Evolutionary conservation across 2,329 filamentous ascomycete species (phyloP).

Genomic region (Penicillium occitanis): DNA sequence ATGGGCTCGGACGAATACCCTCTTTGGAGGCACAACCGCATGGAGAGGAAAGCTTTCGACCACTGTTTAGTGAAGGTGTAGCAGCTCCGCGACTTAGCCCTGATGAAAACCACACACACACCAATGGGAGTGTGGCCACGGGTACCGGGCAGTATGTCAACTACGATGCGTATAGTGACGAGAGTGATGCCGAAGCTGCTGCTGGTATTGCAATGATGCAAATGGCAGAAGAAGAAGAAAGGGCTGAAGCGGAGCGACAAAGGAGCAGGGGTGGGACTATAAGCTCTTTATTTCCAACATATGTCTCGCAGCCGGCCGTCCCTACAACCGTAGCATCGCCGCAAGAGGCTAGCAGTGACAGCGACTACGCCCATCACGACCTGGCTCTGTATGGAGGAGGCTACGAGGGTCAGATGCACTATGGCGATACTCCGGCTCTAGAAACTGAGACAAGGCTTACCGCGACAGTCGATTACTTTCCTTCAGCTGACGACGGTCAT

Average conservation of each 20-base stretch:
- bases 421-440: constrained; percentile 52
- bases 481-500: constrained; percentile 48
- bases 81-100: constrained; percentile 35
- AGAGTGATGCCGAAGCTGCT: constrained; percentile 84
- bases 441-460: constrained; percentile 6
- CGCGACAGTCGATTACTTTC: neutral
- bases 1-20: constrained; percentile 1
- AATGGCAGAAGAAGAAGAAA: constrained; percentile 76
- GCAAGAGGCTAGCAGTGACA: constrained; percentile 61
- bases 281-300: constrained; percentile 51
- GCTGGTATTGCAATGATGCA: constrained; percentile 81
- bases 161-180: constrained; percentile 60
- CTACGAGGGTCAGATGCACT: constrained; percentile 62
- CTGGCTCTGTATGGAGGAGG: constrained; percentile 73
- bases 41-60: constrained; percentile 22
- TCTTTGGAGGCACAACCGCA: constrained; percentile 11
- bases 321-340: constrained; percentile 28
- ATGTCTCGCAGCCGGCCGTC: constrained; percentile 41
- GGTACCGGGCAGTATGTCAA: constrained; percentile 47
- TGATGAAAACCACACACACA: constrained; percentile 47
- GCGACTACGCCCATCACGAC: constrained; percentile 71
- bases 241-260: constrained; percentile 49
- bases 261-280: constrained; percentile 56
- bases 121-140: constrained; percentile 51
- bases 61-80: constrained; percentile 21